Base-by-base conservation (phyloP, 148 eudicot genomes). In the Chenopodium berlandieri region DNA sequence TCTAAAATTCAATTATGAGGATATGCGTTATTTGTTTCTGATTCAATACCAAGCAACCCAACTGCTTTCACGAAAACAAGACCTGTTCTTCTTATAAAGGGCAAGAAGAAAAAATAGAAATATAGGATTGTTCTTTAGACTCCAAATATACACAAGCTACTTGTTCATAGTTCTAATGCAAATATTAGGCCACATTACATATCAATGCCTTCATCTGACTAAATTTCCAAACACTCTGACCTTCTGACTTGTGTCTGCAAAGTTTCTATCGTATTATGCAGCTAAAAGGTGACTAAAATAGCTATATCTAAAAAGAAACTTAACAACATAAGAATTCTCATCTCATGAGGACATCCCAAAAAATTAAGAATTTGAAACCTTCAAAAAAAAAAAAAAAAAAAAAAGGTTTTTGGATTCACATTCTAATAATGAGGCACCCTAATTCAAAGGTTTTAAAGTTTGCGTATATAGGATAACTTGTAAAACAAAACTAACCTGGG, bases 401-500 rank as follows among this genome's bases (percentile, higher is more conserved):
- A 23, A 23, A 23, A 23, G 66, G 66, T 20, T 62, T 22, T 20
- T 20, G 66, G 25, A 7, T 62, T 62, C 25, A 7, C 25, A 20
- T 62, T 62, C 25, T 62, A 20, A 7, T 22, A 22, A 62, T 22
- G 9, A 22, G 66, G 27, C 2, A 12, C 66, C 27, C 66, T 62
- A 22, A 6, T 5, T 62, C 2, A 58, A 19, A n/a, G 9, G 4
- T 9, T 56, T 56, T 62, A 62, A 20, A 1, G 0, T 62, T 20
- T 62, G 66, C 66, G 1, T 22, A 20, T 6, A 1, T 62, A 62
- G 27, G 25, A 62, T 62, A 62, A n/a, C 27, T 62, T 62, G 34
- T 46, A n/a, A 66, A n/a, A 48, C 34, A 60, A 16, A 70, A 77
- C 87, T 73, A 84, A 96, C 99, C 99, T 96, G 82, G 97, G 94